Percentiles rank a stretch among this genome's conserved stretches.
These are phyloP conservation scores for Tribonema minus DNA, from an alignment of 108 stramenopile genomes.

Conservation along the genomic window DNA sequence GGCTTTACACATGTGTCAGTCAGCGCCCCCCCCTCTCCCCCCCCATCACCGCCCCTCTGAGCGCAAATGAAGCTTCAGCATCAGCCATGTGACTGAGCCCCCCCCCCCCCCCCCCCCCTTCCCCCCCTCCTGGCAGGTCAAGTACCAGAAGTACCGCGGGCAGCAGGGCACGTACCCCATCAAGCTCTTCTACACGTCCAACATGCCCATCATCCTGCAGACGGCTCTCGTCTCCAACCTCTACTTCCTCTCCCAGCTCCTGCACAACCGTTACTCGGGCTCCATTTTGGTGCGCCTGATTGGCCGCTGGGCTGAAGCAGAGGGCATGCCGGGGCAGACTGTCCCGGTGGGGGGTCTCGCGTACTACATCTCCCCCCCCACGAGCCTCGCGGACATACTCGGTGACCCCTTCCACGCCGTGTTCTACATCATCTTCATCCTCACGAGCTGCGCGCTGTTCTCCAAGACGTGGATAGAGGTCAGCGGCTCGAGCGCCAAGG, in stretches of 20 bases:
- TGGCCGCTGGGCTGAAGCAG: conserved; percentile 93
- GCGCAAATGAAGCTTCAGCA: too few relatives aligned
- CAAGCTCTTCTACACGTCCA: conserved; percentile 98
- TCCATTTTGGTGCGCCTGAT: conserved; percentile 91
- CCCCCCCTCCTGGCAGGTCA: conserved; percentile 49
- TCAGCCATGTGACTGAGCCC: background rate
- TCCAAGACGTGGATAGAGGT: conserved; percentile 99
- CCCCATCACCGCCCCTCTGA: too few relatives aligned
- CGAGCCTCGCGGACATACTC: conserved; percentile 79
- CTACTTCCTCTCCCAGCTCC: conserved; percentile 95
- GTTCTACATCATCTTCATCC: conserved; percentile 94
- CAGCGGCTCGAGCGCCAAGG: conserved; percentile 85
- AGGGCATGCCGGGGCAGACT: conserved; percentile 74
- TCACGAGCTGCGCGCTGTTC: conserved; percentile 95
- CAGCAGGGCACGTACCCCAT: conserved; percentile 65
- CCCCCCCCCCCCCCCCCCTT: background rate
- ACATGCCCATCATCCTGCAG: conserved; percentile 99
- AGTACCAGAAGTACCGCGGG: conserved; percentile 95
- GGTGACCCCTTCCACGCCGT: conserved; percentile 98
- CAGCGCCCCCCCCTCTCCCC: too few relatives aligned
- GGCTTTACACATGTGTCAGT: too few relatives aligned
- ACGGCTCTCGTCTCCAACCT: conserved; percentile 95
- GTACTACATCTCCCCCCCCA: conserved; percentile 98
- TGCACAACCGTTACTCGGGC: conserved; percentile 94
- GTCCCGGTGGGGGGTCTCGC: conserved; percentile 98